Evolutionary conservation across 208 protist species (phyloP), one percentile per base, ranked within the genome.

Genomic region (Phytomonas sp.): DNA sequence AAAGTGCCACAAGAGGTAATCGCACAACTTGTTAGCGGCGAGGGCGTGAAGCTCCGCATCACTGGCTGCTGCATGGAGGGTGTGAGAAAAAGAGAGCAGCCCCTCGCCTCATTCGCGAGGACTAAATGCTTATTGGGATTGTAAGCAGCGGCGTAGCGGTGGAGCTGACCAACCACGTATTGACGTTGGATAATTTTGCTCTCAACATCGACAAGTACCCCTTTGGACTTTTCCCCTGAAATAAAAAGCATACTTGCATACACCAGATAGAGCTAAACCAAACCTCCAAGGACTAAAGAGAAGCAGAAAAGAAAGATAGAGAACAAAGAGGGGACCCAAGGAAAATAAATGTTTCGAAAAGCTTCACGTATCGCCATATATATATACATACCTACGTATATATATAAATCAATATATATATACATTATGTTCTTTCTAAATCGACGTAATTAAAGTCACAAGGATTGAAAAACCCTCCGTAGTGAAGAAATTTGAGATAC

Each of bases 21-120:
- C 4, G 74, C 74, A 32, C 76, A 91, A 67, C 77, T 80, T 11
- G 73, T 78, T 11, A 96, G 73, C 8, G 70, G 64, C 64, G 92
- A 84, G 4, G 83, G 75, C 8, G 86, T 88, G 53, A 96, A 92
- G 63, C 80, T 83, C 30, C 88, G 80, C 63, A 87, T 78, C 32
- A 90, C 64, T 2, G 85, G 85, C 69, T 96, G 90, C 73, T 96
- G 85, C 7, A 71, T 84, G 23, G 75, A 36, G 0, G 81, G 72
- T 20, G 84, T 83, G 33, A 93, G 82, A 43, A 91, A 88, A 26
- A 85, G 73, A n/a, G 75, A 70, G 40, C 81, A 89, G 32, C 72
- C 77, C 28, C 83, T 78, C 29, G 70, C 51, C 51, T 96, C 86
- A 56, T 87, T 78, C 4, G 77, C 73, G 17, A 83, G 73, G 31